Evolutionary conservation across 306 rosid genomes (phyloP), one percentile per base, ranked within the genome.

Genomic region (Dalbergia cultrata): DNA sequence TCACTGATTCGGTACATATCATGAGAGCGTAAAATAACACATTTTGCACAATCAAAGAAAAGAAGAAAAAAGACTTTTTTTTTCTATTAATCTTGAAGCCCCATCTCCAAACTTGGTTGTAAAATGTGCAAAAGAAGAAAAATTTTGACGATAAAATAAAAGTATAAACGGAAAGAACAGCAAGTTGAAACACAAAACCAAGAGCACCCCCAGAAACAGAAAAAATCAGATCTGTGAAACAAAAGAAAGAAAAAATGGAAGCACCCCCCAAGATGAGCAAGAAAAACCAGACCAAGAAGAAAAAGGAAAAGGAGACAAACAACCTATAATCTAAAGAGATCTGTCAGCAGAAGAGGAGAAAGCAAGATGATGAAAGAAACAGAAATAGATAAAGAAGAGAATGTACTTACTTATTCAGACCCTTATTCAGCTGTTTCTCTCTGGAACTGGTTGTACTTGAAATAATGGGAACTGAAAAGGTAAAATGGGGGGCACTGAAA

Each of bases 81-180:
- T 63, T 26, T 2, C 13, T 0, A 45, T 14, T 39, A 47, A 63
- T 12, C 44, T 59, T 50, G 19, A 68, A 79, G 52, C 41, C 81
- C 67, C 76, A 22, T 83, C 19, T 16, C 3, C 17, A 17, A 72
- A n/a, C 11, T 19, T 54, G 44, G 59, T 5, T 60, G 17, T 22
- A 37, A 67, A 67, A 66, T 39, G 1, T 44, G 10, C 45, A 73
- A 64, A 81, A 75, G 70, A 2, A 14, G 16, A 68, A 76, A 10
- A 57, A 12, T 19, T 31, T 58, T 39, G 34, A 18, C 3, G 35
- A 39, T 10, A 5, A n/a, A 34, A 8, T 10, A 5, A n/a, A 34
- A 8, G 35, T 47, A 39, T 9, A 22, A 47, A 52, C 45, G 14
- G 49, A 57, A 16, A 10, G 39, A 43, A 35, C 14, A 47, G 53